Conservation (phyloP, 208 protist species). For the Borovskyia barvae region DNA sequence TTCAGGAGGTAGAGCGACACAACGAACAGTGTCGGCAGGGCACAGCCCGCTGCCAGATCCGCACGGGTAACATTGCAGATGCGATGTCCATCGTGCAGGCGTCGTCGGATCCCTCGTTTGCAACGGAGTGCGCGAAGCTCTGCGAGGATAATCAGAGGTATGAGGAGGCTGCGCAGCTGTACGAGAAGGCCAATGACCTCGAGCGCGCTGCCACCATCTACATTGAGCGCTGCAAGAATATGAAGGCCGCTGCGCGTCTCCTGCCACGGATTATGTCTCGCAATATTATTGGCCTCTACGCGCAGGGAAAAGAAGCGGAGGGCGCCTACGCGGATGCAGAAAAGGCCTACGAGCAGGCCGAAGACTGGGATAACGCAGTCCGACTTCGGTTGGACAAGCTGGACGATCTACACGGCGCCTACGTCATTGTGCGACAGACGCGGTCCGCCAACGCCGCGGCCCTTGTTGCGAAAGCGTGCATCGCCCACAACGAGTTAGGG, state of each 20-base stretch:
- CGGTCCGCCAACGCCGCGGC: conserved; percentile 89
- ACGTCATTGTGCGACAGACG: conserved; percentile 93
- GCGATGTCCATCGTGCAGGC: conserved; percentile 85
- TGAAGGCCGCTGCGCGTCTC: conserved; percentile 83
- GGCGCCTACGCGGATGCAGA: conserved; percentile 92
- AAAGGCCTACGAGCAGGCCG: conserved; percentile 90
- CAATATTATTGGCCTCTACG: conserved; percentile 94
- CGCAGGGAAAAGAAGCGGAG: conserved; percentile 85
- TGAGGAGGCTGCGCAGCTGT: conserved; percentile 94
- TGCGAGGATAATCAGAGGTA: conserved; percentile 91
- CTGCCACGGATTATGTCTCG: conserved; percentile 90
- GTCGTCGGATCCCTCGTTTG: conserved; percentile 61
- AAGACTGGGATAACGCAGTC: conserved; percentile 96
- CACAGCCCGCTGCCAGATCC: conserved; percentile 85
- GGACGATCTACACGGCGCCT: conserved; percentile 93
- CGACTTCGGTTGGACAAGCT: conserved; percentile 93
- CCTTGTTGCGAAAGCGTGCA: conserved; percentile 92
- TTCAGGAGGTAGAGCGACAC: conserved; percentile 73
- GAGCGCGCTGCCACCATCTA: conserved; percentile 94
- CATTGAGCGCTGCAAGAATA: conserved; percentile 92
- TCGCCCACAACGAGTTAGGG: conserved; percentile 78
- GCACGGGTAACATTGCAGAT: conserved; percentile 79
- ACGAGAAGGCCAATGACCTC: conserved; percentile 89
- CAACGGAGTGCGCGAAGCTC: conserved; percentile 92
- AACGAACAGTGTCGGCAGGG: conserved; percentile 86